phyloP scores from a whole-genome alignment of 257 asterid species.

The Solanum tarapatanum region DNA sequence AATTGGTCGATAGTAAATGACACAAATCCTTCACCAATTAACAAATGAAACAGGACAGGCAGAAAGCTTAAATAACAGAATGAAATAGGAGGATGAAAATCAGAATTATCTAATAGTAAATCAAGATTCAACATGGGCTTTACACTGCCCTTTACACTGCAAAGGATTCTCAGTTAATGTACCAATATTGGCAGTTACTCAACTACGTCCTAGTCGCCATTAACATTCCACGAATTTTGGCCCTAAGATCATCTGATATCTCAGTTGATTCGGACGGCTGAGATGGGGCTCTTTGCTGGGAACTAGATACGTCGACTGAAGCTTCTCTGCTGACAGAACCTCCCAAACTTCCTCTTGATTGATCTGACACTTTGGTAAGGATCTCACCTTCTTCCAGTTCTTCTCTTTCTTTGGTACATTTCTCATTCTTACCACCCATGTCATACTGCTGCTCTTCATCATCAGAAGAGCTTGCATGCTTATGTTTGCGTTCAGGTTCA shows the following conservation, averaged over 20 bases:
- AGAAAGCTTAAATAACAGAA: background rate
- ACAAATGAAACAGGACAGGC: background rate
- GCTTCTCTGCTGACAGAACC: constrained; percentile 30
- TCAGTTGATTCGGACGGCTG: constrained; percentile 35
- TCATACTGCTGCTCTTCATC: constrained; percentile 6
- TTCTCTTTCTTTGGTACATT: constrained; percentile 16
- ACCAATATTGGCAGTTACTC: background rate
- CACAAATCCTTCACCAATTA: background rate
- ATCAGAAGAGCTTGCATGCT: constrained; percentile 27
- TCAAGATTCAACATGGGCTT: background rate
- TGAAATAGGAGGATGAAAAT: background rate
- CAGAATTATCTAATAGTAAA: background rate
- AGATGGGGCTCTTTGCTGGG: constrained; percentile 28
- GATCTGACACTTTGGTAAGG: constrained; percentile 36
- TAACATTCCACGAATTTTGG: constrained; percentile 59
- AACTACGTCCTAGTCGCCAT: constrained; percentile 19
- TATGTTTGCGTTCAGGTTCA: constrained; percentile 15
- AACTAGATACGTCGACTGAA: constrained; percentile 13
- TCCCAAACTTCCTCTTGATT: constrained; percentile 21
- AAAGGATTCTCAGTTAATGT: background rate
- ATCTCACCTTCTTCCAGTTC: constrained; percentile 83
- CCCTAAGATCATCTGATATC: constrained; percentile 71
- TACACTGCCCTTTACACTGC: background rate
- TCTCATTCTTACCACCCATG: constrained; percentile 4
- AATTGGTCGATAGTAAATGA: background rate